Evolutionary conservation across 2,329 filamentous ascomycete genomes (phyloP), one percentile per base, ranked within the genome.

Genomic region (Fusarium sp.): DNA sequence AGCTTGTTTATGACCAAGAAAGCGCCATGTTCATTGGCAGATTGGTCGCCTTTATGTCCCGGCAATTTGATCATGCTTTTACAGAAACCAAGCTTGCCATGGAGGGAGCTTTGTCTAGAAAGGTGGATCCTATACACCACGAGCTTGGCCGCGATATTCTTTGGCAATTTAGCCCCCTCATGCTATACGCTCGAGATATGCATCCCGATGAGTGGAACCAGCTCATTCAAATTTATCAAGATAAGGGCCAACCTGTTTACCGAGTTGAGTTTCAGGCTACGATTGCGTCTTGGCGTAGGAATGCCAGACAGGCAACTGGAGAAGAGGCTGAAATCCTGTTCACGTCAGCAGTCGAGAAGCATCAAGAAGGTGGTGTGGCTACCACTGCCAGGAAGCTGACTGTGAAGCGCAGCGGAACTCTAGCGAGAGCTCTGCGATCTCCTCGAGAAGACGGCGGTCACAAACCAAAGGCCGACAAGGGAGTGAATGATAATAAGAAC

Each of bases 311-410:
- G 82, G 85, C 90, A 45, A 90, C 88, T 4, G 91, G 91, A 16
- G 94, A 97, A 44, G 94, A 97, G 76, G 85, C 87, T 56, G 94
- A 97, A 62, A 84, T 97, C 3, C 87, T 98, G n/a, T 98, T 98
- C 81, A 96, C 94, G 1, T 89, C 92, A 5, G 91, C 93, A 77
- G 81, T 85, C 35, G 95, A 98, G 78, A 97, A 97, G 79, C 94
- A 98, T 78, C 91, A 93, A 58, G 93, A 97, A 76, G 89, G 93
- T 69, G 89, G 93, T 65, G 88, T 93, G 54, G 73, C 74, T 25
- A 90, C 89, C 44, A 92, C 93, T 12, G 95, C 95, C 15, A 89
- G 94, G 70, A 97, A 97, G 82, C 83, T 98, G 69, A 98, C 95
- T 0, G 95, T 98, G 59, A 97, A 97, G 85, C 90, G 95, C 78